Percentiles rank a stretch among this genome's conserved stretches.
phyloP scores from a whole-genome alignment of 768 basidiomycete genomes.

The Pleurotus tuber-regium region DNA sequence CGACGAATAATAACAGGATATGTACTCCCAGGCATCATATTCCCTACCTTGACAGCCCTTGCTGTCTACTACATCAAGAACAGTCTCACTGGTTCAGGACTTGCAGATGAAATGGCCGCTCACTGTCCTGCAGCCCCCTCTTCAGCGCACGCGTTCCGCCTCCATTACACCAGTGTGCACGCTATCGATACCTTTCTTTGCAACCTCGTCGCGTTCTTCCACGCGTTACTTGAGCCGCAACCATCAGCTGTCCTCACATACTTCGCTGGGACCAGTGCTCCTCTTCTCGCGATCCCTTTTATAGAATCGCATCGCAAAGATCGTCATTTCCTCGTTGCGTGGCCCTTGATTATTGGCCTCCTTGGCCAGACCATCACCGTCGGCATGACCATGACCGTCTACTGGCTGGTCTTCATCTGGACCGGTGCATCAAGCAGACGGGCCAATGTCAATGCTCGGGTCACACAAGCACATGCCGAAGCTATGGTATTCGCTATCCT shows the following conservation, averaged over 20 bases:
- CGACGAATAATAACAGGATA: too few relatives aligned
- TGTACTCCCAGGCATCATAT: constrained; percentile 34
- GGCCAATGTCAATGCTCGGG: constrained; percentile 12
- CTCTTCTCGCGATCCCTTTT: constrained; percentile 39
- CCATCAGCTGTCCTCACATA: constrained; percentile 34
- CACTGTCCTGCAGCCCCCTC: constrained; percentile 28
- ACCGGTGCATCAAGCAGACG: constrained; percentile 25
- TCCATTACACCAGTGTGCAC: constrained; percentile 38
- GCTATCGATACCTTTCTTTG: constrained; percentile 40
- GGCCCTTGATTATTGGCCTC: constrained; percentile 40
- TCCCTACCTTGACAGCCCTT: constrained; percentile 34
- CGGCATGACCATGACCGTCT: constrained; percentile 44
- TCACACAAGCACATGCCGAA: constrained; percentile 48
- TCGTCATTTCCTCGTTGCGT: constrained; percentile 32
- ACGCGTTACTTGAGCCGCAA: constrained; percentile 31
- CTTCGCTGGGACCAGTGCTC: constrained; percentile 29
- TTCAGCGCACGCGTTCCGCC: too few relatives aligned
- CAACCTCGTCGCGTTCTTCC: constrained; percentile 45
- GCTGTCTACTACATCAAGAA: constrained; percentile 33
- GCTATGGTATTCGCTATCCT: constrained; percentile 49
- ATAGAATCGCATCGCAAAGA: constrained; percentile 43
- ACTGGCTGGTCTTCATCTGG: constrained; percentile 44
- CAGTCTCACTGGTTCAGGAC: constrained; percentile 27
- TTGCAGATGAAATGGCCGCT: constrained; percentile 23
- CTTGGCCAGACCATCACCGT: constrained; percentile 40